Evolutionary conservation across 129 eudicot species (phyloP).

Genomic region (Logfia minima): DNA sequence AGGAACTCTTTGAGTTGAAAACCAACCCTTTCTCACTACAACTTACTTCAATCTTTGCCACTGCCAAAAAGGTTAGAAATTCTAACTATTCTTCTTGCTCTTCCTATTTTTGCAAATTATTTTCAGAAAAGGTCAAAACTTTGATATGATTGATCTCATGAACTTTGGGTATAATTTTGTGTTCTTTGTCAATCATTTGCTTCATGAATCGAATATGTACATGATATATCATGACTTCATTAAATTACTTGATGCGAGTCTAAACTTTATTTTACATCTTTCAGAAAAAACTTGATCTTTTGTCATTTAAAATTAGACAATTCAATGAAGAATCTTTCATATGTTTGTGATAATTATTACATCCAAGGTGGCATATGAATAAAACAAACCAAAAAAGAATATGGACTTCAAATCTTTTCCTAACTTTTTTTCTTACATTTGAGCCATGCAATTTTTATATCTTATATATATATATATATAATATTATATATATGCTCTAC

Average conservation of each 20-base stretch:
- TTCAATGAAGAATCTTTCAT: constrained; percentile 40
- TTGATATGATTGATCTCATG: constrained; percentile 5
- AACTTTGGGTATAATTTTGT: too few species aligned
- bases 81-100: constrained; percentile 30
- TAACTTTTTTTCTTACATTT: constrained; percentile 27
- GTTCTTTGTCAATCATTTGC: constrained; percentile 21
- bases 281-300: neutral
- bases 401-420: constrained; percentile 36
- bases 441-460: constrained; percentile 39
- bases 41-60: constrained; percentile 31
- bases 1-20: constrained; percentile 29
- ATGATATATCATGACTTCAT: constrained; percentile 22
- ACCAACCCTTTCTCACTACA: constrained; percentile 24
- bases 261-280: neutral
- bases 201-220: neutral
- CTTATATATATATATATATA: constrained; percentile 9
- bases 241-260: neutral
- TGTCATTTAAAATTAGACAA: constrained; percentile 12
- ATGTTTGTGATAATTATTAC: constrained; percentile 44
- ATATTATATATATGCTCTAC: neutral
- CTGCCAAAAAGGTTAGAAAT: constrained; percentile 38
- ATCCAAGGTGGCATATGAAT: constrained; percentile 26
- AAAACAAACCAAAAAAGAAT: constrained; percentile 40
- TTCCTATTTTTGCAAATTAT: constrained; percentile 28
- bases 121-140: constrained; percentile 6